Conservation (phyloP, 352 stramenopile species). For the Lagenidium giganteum region DNA sequence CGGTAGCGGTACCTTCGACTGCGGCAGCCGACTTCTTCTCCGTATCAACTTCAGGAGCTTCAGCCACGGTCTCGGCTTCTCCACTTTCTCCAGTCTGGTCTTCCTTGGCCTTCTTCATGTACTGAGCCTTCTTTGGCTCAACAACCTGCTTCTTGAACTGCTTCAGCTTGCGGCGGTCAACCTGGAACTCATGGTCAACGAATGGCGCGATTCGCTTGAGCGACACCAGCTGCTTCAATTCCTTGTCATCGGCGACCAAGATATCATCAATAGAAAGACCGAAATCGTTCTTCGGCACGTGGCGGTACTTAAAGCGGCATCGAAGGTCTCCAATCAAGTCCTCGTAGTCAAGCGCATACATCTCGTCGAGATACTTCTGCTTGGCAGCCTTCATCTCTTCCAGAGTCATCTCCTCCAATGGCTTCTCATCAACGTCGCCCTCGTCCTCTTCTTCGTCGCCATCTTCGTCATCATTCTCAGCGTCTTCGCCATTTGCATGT, state of each 20-base stretch:
- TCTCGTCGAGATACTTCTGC: conserved; percentile 93
- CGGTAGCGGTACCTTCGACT: conserved; percentile 13
- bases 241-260: conserved; percentile 94
- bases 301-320: conserved; percentile 97
- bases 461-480: conserved; percentile 22
- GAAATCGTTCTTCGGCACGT: conserved; percentile 95
- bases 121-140: conserved; percentile 47
- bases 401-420: conserved; percentile 38
- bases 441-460: conserved; percentile 50
- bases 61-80: conserved; percentile 10
- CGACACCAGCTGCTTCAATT: conserved; percentile 95
- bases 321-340: conserved; percentile 97
- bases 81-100: conserved; percentile 2
- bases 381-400: conserved; percentile 77
- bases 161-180: conserved; percentile 52
- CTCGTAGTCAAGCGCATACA: conserved; percentile 99
- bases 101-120: conserved; percentile 20
- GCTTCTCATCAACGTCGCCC: conserved; percentile 34
- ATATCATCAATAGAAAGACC: conserved; percentile 97
- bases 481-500: conserved; percentile 8
- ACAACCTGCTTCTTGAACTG: conserved; percentile 62
- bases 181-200: conserved; percentile 69
- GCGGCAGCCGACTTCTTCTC: conserved; percentile 14
- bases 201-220: conserved; percentile 97
- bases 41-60: conserved; percentile 8